Percentiles rank a stretch among this genome's conserved stretches.
Conservation (phyloP, 2,329 filamentous ascomycete species). For the Escovopsis weberi region DNA sequence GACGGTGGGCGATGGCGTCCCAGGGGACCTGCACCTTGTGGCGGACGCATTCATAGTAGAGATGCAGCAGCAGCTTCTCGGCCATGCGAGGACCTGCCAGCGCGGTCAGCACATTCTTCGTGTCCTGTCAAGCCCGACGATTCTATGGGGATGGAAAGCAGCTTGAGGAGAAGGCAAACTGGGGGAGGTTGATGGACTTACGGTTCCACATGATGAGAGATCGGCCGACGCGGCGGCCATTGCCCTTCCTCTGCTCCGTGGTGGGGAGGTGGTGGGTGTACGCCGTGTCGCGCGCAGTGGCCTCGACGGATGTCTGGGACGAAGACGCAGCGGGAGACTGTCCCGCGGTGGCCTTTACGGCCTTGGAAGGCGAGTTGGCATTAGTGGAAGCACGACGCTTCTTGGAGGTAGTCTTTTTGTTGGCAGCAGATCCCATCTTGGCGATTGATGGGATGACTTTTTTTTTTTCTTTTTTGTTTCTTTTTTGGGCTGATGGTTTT, state of each 20-base stretch:
- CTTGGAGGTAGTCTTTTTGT: constrained; percentile 10
- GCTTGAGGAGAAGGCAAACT: neutral
- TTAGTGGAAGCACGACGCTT: constrained; percentile 7
- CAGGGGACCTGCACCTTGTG: constrained; percentile 22
- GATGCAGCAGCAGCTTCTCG: constrained; percentile 27
- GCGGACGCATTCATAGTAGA: constrained; percentile 24
- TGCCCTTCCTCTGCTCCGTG: constrained; percentile 11
- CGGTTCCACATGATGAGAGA: constrained; percentile 29
- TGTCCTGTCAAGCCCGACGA: too few species aligned
- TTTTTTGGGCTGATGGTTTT: too few species aligned
- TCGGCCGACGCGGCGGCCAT: constrained; percentile 20
- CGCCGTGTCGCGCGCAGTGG: constrained; percentile 5
- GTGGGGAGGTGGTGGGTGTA: constrained; percentile 15
- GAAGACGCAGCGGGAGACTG: neutral
- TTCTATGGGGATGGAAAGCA: neutral
- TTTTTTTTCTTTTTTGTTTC: too few species aligned
- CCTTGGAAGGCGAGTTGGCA: constrained; percentile 5
- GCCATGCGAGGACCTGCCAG: constrained; percentile 29
- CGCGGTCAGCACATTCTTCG: neutral
- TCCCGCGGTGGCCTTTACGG: constrained; percentile 4
- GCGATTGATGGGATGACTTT: neutral
- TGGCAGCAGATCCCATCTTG: constrained; percentile 6
- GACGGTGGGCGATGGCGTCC: constrained; percentile 24
- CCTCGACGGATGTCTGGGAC: constrained; percentile 1
- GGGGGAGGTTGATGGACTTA: constrained; percentile 14